Base-by-base conservation (phyloP, 2,329 filamentous ascomycete species). In the Penicillium sp. region DNA sequence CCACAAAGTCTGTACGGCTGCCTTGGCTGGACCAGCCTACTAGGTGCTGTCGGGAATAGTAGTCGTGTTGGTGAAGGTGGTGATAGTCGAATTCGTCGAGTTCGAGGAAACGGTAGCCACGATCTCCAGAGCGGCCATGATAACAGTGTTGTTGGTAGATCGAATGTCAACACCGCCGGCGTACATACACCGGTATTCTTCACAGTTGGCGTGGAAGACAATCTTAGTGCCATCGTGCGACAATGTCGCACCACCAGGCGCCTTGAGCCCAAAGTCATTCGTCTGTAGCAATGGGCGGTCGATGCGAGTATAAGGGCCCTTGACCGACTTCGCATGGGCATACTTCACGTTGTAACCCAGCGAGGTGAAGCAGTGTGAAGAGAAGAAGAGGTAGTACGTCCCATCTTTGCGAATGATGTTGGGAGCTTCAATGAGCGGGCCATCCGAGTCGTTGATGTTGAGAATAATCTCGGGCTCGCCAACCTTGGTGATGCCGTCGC, bases 351-450 rank as follows among this genome's bases (percentile, higher is more conserved):
- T 81, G 70, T 88, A 88, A 20, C 70, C 68, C 5, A 81, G 71
- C 8, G 81, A 79, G 2, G 78, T 79, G 71, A 79, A 88, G 73
- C 85, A 87, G 60, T 86, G 82, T 43, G 81, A 84, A 65, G 83
- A 86, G 73, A 83, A 89, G 71, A 88, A 87, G 48, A 89, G 75
- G 55, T 86, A 78, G 66, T 88, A 88, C 14, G 77, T 72, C 20
- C 70, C 71, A 10, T 78, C 74, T 1, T 62, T 66, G 4, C 75
- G 74, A 52, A 76, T 67, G 43, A 85, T 73, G 54, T 78, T 77
- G 0, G 86, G 86, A 11, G 86, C 86, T 74, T 89, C 86, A 38
- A 88, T 79, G 1, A 88, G 74, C 8, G 85, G 84, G 0, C 85
- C 82, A 62, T 89, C 86, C 6, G 82, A 76, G 25, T 86, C 83